Base-by-base conservation (phyloP, 371 early-diverging fungal genomes). In the Rhizopus delemar region DNA sequence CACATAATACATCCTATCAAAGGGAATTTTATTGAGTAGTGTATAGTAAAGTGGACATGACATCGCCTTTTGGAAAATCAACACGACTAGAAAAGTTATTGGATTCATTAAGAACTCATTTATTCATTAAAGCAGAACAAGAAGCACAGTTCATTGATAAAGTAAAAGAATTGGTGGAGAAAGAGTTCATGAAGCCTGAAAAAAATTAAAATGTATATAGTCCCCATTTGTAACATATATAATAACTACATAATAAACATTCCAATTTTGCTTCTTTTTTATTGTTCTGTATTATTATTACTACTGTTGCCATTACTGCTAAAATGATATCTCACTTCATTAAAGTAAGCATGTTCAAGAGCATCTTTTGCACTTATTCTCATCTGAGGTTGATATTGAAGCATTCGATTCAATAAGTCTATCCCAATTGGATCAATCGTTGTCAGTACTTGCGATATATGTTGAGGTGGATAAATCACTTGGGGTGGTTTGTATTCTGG, bases 331-430 rank as follows among this genome's bases (percentile, higher is more conserved):
- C 22, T 22, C 11, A 75, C 63, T 33, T 93, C 92, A 48, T 85
- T 82, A 69, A 95, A 95, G 60, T 93, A 94, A 68, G 84, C 72
- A 75, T 93, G 95, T 16, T 73, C 73, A 46, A 96, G 66, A 7
- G 95, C 94, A 55, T 90, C 88, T 63, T 89, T 86, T n/a, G 95
- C 97, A 11, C 87, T 82, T 53, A 95, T 90, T 45, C 97, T 79
- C 65, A 82, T 63, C n/a, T 89, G 84, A 38, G 97, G 97, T 54
- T 90, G 89, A 65, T 91, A 94, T 61, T 88, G 89, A 35, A 96
- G 68, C 82, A 95, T 81, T 43, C 88, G 82, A 57, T 70, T 75
- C 46, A 95, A 69, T 45, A 96, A 70, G 59, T 94, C 94, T 50
- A 91, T 70, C 11, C 88, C 95, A 33, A 71, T 66, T 9, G 83